A percentile compares a stretch with the other conserved stretches of the same genome.
phyloP scores from a whole-genome alignment of 1,284 basidiomycete species.

The Pyrrhoderma lamaoense region DNA sequence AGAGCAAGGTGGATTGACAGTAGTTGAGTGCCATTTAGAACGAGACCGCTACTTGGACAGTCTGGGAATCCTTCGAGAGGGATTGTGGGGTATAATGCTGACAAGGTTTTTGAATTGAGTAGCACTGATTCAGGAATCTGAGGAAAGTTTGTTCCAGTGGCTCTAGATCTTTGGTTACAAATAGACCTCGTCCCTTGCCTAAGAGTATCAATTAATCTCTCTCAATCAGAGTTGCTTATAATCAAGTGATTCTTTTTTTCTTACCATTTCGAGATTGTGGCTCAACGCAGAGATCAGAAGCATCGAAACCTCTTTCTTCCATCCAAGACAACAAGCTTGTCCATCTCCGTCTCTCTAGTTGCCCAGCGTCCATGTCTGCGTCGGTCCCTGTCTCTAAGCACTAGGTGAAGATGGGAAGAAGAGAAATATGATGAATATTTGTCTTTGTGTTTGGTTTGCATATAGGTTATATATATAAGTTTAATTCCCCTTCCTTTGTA shows the following conservation, averaged over 20 bases:
- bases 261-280: slow-evolving; percentile 28
- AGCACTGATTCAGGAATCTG: slow-evolving; percentile 56
- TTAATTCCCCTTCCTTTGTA: no score
- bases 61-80: slow-evolving; percentile 9
- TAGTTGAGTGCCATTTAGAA: slow-evolving; percentile 48
- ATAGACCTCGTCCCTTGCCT: slow-evolving; percentile 70
- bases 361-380: no score
- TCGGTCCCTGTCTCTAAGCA: no score
- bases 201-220: neutral
- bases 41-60: slow-evolving; percentile 17
- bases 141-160: slow-evolving; percentile 38
- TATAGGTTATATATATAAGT: no score
- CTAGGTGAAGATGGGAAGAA: no score
- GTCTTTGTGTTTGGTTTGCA: no score
- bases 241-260: no score
- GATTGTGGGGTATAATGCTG: slow-evolving; percentile 39
- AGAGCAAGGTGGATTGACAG: slow-evolving; percentile 45
- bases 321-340: slow-evolving; percentile 50
- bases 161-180: slow-evolving; percentile 39
- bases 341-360: slow-evolving; percentile 32
- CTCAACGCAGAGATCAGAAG: slow-evolving; percentile 37
- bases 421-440: no score
- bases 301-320: slow-evolving; percentile 42
- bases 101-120: slow-evolving; percentile 63
- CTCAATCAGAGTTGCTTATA: neutral